These are phyloP conservation scores for Colletotrichum sp. DNA, from an alignment of 2,329 filamentous ascomycete species.

Conservation along the genomic window DNA sequence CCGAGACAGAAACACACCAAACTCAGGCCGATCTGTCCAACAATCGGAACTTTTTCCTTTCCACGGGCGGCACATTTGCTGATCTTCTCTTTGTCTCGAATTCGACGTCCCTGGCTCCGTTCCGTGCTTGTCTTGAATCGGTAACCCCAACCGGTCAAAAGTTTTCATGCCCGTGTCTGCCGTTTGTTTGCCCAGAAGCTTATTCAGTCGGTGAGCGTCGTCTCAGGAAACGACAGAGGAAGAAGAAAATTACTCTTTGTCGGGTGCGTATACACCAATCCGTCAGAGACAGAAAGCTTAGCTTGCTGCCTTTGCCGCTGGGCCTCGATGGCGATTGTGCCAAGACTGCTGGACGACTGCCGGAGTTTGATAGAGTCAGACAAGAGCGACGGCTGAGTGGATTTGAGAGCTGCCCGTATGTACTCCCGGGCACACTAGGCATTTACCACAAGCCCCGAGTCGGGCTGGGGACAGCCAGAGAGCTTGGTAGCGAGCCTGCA, in stretches of 20 bases:
- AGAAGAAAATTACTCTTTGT: neutral
- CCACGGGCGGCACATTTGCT: neutral
- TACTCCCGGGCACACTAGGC: neutral
- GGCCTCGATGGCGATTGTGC: neutral
- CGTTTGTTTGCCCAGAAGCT: neutral
- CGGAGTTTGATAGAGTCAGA: neutral
- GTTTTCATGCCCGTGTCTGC: neutral
- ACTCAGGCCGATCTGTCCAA: neutral
- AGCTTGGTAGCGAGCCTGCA: conserved; percentile 7
- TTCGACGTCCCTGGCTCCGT: neutral
- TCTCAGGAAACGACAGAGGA: neutral
- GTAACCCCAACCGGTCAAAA: neutral
- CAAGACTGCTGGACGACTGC: neutral
- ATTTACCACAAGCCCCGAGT: neutral
- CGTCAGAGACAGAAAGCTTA: neutral
- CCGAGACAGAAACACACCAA: neutral
- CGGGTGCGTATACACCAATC: neutral
- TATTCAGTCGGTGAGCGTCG: neutral
- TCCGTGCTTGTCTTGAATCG: neutral
- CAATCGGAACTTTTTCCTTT: neutral
- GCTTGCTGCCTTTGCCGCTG: neutral
- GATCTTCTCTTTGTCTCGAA: conserved; percentile 13
- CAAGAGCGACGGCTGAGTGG: neutral
- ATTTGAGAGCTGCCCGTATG: neutral
- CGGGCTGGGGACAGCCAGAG: neutral